Conservation (phyloP, 192 early-diverging fungal genomes). For the Backusella parvicylindrica region DNA sequence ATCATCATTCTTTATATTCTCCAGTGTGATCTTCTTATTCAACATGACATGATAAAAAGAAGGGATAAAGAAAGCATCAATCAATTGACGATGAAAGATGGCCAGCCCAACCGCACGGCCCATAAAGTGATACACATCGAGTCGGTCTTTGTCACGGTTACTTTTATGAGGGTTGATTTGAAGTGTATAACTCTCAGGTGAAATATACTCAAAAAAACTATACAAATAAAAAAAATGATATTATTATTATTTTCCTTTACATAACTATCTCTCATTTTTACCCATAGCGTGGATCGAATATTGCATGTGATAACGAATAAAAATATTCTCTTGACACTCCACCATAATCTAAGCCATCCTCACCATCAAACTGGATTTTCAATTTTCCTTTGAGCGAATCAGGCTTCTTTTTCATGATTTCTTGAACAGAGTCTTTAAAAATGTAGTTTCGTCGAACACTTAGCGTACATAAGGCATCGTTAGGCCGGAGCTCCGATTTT, state of each 20-base stretch:
- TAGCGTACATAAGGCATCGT: constrained; percentile 87
- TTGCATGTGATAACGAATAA: constrained; percentile 95
- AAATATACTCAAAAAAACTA: constrained; percentile 93
- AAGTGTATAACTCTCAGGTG: constrained; percentile 96
- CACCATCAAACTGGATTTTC: constrained; percentile 98
- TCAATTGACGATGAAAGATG: constrained; percentile 94
- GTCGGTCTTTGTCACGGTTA: constrained; percentile 89
- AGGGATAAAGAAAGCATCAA: constrained; percentile 94
- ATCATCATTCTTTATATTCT: constrained; percentile 94
- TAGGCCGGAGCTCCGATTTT: constrained; percentile 84
- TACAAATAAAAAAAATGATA: neutral
- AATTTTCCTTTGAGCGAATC: constrained; percentile 90
- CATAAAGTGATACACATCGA: constrained; percentile 97
- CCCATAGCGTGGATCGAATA: constrained; percentile 87
- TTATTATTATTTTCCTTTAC: too few relatives aligned
- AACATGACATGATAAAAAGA: constrained; percentile 97
- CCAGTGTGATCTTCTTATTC: constrained; percentile 81
- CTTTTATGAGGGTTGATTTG: constrained; percentile 93
- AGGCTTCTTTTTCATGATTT: constrained; percentile 89
- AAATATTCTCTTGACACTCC: constrained; percentile 97
- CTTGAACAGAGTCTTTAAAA: constrained; percentile 93
- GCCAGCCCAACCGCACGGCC: constrained; percentile 93
- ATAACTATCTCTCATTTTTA: too few relatives aligned
- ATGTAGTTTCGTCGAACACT: constrained; percentile 84
- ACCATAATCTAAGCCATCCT: constrained; percentile 97